Percentiles rank a stretch among this genome's conserved stretches.
phyloP scores from a whole-genome alignment of 352 stramenopile species.

The Phytophthora ohioensis region DNA sequence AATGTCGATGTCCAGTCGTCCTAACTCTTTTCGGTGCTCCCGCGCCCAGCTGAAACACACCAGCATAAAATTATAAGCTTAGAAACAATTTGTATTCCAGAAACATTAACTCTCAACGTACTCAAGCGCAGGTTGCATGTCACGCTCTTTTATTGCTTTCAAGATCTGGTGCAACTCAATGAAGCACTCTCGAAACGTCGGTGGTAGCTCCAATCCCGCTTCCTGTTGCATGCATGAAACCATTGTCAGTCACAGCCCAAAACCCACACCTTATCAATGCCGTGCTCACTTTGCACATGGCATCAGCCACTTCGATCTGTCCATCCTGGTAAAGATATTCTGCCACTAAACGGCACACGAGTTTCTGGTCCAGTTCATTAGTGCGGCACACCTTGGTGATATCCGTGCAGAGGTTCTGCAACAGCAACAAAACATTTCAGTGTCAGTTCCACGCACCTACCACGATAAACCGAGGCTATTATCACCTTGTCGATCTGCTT shows the following conservation, averaged over 20 bases:
- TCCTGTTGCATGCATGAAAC: slow-evolving; percentile 49
- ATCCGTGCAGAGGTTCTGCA: slow-evolving; percentile 67
- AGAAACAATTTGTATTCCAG: neutral
- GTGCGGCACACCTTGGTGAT: slow-evolving; percentile 71
- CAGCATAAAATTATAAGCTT: slow-evolving; percentile 7
- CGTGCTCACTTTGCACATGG: slow-evolving; percentile 66
- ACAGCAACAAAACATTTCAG: neutral
- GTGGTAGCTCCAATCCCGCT: slow-evolving; percentile 57
- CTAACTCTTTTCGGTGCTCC: slow-evolving; percentile 61
- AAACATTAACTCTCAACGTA: slow-evolving; percentile 37
- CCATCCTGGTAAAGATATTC: slow-evolving; percentile 87
- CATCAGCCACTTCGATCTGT: slow-evolving; percentile 76
- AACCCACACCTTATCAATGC: neutral
- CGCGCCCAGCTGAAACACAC: slow-evolving; percentile 61
- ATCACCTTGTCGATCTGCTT: slow-evolving; percentile 86
- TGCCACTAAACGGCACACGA: slow-evolving; percentile 70
- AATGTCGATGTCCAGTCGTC: slow-evolving; percentile 65
- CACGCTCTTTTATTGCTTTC: slow-evolving; percentile 66
- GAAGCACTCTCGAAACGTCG: slow-evolving; percentile 69
- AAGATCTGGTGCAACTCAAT: slow-evolving; percentile 74
- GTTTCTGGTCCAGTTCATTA: slow-evolving; percentile 70
- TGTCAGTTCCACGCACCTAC: too few relatives aligned
- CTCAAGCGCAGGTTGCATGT: slow-evolving; percentile 74
- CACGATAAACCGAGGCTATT: neutral
- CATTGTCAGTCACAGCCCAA: slow-evolving; percentile 1